A percentile compares a stretch with the other conserved stretches of the same genome.
Evolutionary conservation across 441 rosid genomes (phyloP).

Genomic region (Eruca vesicaria): DNA sequence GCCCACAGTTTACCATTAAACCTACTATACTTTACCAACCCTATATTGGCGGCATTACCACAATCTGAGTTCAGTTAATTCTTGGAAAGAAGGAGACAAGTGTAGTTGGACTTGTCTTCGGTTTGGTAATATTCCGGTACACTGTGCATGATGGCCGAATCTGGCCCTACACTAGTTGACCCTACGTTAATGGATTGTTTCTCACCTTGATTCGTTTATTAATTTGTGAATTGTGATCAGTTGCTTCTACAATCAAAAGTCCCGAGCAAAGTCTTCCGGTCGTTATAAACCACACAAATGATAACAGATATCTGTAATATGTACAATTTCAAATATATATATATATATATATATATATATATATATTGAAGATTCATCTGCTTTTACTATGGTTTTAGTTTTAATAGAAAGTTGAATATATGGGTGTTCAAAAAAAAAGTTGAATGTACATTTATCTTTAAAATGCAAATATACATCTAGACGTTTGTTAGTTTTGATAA

Average conservation of each 20-base stretch:
- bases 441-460: background rate
- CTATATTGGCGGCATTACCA: constrained; percentile 7
- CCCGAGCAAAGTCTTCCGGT: background rate
- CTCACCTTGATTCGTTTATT: constrained; percentile 9
- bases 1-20: background rate
- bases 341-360: too few species aligned
- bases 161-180: constrained; percentile 22
- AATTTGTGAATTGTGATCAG: background rate
- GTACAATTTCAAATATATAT: background rate
- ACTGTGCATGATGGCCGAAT: background rate
- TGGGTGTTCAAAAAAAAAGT: background rate
- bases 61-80: background rate
- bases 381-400: background rate
- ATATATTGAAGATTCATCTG: background rate
- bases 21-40: constrained; percentile 11
- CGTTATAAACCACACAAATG: background rate
- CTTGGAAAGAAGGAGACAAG: constrained; percentile 10
- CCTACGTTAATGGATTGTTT: background rate
- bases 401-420: background rate
- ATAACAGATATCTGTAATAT: background rate
- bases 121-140: constrained; percentile 28
- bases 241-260: constrained; percentile 21
- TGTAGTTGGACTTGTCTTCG: constrained; percentile 5
- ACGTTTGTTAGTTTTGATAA: too few species aligned
- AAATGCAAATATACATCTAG: too few species aligned